Evolutionary conservation across 169 alveolate genomes (phyloP).

Genomic region (Pseudocohnilembus persalinus): DNA sequence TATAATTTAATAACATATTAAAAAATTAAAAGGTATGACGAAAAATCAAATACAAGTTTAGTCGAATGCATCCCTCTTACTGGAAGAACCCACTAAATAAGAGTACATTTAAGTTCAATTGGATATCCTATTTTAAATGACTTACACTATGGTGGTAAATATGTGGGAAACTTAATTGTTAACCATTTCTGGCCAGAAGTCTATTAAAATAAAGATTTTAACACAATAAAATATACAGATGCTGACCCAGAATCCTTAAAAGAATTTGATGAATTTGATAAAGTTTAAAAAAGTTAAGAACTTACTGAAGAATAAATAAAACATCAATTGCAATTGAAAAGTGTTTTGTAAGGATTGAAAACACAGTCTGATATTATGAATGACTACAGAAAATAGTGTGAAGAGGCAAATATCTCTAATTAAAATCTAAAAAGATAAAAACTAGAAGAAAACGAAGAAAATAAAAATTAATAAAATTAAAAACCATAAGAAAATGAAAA

Average conservation of each 20-base stretch:
- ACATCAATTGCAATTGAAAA: background rate
- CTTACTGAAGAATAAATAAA: conserved; percentile 7
- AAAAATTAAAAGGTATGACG: conserved; percentile 65
- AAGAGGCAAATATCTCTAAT: background rate
- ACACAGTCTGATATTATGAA: background rate
- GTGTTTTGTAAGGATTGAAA: background rate
- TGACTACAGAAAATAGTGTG: background rate
- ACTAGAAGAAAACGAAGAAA: background rate
- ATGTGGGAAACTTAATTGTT: conserved; percentile 34
- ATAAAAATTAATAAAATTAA: too few relatives aligned
- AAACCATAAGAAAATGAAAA: background rate
- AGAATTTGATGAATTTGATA: conserved; percentile 21
- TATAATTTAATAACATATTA: too few relatives aligned
- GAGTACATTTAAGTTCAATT: conserved; percentile 93
- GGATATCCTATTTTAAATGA: conserved; percentile 93
- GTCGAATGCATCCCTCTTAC: conserved; percentile 93
- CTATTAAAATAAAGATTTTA: background rate
- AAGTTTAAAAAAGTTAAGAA: conserved; percentile 46
- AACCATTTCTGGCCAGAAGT: conserved; percentile 18
- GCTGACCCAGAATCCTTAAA: conserved; percentile 9
- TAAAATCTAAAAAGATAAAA: background rate
- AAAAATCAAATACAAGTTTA: conserved; percentile 82
- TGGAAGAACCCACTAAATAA: conserved; percentile 97
- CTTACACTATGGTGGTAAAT: conserved; percentile 80
- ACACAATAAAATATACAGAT: conserved; percentile 5